These are phyloP conservation scores for Aspergillus candidus DNA, from an alignment of 2,329 filamentous ascomycete genomes.

Conservation along the genomic window DNA sequence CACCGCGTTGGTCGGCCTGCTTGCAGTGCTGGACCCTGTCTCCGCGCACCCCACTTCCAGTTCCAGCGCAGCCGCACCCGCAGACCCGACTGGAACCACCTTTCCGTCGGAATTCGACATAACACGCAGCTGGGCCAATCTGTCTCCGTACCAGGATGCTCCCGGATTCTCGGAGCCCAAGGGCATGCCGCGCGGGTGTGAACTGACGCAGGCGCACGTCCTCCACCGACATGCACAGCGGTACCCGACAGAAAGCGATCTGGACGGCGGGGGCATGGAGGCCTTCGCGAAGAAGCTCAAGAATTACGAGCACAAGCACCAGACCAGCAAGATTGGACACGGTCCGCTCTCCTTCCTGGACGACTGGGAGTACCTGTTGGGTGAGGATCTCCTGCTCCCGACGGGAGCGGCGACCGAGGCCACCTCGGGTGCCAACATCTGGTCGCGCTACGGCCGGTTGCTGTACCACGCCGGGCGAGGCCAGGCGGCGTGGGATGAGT, in stretches of 20 bases:
- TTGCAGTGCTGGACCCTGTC: not conserved
- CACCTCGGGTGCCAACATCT: constrained; percentile 46
- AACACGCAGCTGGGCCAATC: constrained; percentile 25
- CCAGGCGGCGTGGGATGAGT: constrained; percentile 45
- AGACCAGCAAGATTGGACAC: constrained; percentile 28
- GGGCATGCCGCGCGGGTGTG: constrained; percentile 51
- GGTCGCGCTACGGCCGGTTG: constrained; percentile 50
- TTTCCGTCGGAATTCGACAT: constrained; percentile 29
- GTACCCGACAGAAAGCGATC: constrained; percentile 42
- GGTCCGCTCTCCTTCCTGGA: constrained; percentile 52
- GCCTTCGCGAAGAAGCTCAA: constrained; percentile 45
- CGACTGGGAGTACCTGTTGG: constrained; percentile 45
- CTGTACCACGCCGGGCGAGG: constrained; percentile 46
- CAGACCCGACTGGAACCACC: not conserved
- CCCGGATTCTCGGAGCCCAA: constrained; percentile 21
- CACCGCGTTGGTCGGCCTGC: no score
- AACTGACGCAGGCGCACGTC: constrained; percentile 49
- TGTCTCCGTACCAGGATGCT: constrained; percentile 25
- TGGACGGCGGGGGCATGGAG: constrained; percentile 47
- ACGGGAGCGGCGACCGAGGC: constrained; percentile 49
- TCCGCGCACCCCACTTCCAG: not conserved
- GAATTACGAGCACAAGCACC: constrained; percentile 39
- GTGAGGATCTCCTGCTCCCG: constrained; percentile 42
- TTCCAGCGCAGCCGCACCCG: not conserved
- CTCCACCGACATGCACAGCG: constrained; percentile 52